Percentiles rank a stretch among this genome's conserved stretches.
phyloP scores from a whole-genome alignment of 208 protist species.

The Leishmania arabica region DNA sequence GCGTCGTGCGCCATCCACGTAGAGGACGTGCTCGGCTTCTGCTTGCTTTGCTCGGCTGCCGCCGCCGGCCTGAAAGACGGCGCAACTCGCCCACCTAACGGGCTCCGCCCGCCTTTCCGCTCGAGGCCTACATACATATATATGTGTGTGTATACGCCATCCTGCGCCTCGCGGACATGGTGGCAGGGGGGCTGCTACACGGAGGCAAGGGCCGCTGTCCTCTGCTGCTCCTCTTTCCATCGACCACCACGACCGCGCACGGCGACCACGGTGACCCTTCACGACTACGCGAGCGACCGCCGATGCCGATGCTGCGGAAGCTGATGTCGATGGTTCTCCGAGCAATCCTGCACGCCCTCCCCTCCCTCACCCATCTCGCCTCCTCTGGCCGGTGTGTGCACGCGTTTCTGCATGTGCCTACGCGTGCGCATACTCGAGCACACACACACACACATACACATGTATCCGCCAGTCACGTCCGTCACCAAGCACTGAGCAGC shows the following conservation, averaged over 20 bases:
- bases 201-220: neutral
- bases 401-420: neutral
- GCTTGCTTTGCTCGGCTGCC: neutral
- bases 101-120: too few relatives aligned
- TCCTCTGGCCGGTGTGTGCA: neutral
- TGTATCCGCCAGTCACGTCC: neutral
- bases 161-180: too few relatives aligned
- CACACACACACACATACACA: neutral
- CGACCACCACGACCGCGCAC: too few relatives aligned
- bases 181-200: too few relatives aligned
- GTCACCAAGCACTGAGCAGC: neutral
- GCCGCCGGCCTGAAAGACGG: too few relatives aligned
- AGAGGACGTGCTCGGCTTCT: neutral
- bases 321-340: neutral
- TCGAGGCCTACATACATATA: too few relatives aligned
- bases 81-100: too few relatives aligned
- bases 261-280: too few relatives aligned
- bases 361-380: neutral
- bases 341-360: neutral
- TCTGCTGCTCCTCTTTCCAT: neutral
- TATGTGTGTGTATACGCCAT: too few relatives aligned
- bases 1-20: conserved; percentile 10
- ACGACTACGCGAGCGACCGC: neutral
- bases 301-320: neutral
- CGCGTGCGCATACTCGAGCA: neutral